These are phyloP conservation scores for Plenodomus biglobosus DNA, from an alignment of 2,329 filamentous ascomycete genomes.

Conservation along the genomic window DNA sequence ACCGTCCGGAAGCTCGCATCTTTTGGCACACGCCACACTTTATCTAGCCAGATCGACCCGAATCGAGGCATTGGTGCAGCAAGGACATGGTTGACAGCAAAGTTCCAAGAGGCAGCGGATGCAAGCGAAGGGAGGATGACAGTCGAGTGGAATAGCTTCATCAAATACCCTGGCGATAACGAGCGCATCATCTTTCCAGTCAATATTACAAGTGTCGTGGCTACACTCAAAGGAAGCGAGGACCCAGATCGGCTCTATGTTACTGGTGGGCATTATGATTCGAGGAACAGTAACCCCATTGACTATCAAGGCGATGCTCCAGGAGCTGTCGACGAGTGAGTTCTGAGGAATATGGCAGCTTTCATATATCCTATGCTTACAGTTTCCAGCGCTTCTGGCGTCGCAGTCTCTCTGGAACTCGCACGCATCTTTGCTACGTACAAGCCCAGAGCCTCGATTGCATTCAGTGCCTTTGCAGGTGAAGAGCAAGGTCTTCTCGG, in stretches of 20 bases:
- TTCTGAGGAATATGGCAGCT: constrained; percentile 47
- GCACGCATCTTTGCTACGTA: constrained; percentile 55
- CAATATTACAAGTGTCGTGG: constrained; percentile 55
- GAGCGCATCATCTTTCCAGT: constrained; percentile 46
- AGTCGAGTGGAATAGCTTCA: constrained; percentile 55
- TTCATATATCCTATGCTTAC: neutral
- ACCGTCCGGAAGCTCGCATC: constrained; percentile 57
- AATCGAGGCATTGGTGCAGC: constrained; percentile 59
- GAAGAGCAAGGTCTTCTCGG: constrained; percentile 61
- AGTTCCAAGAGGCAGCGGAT: constrained; percentile 54
- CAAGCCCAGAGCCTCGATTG: constrained; percentile 55
- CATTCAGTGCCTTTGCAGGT: constrained; percentile 59
- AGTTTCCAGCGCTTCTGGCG: constrained; percentile 7
- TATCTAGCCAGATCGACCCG: constrained; percentile 55
- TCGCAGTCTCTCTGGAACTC: constrained; percentile 55
- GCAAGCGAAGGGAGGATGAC: constrained; percentile 53
- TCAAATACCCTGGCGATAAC: constrained; percentile 51
- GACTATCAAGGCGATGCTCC: constrained; percentile 58
- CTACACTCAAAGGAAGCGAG: constrained; percentile 53
- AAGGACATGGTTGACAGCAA: constrained; percentile 57
- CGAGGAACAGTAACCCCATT: constrained; percentile 53
- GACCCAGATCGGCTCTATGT: constrained; percentile 56
- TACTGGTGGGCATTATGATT: constrained; percentile 60
- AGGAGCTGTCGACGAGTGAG: constrained; percentile 61
- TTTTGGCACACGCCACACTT: constrained; percentile 60